Evolutionary conservation across 2,329 filamentous ascomycete genomes (phyloP), one percentile per base, ranked within the genome.

Genomic region (Fusarium solani-melongenae): DNA sequence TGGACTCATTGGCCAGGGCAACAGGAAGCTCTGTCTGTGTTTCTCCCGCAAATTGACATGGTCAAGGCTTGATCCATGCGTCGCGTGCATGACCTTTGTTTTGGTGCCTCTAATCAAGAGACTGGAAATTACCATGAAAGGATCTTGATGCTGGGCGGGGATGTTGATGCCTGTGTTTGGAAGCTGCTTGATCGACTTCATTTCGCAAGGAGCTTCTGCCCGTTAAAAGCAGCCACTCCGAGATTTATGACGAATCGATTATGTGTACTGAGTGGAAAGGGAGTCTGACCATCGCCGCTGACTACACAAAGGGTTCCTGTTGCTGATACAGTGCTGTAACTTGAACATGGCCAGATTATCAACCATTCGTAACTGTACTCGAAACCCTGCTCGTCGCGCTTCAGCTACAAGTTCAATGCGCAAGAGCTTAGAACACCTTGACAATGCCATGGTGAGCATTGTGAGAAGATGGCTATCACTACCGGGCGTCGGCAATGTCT

Each of bases 61-160:
- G 53, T 62, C 74, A 44, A 49, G 44, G 20, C 57, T 46, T 76
- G 76, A 74, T 77, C 76, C 71, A 77, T 75, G 76, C 76, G 69
- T 69, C 62, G 55, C 44, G 20, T 73, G 73, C 75, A 77, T 78
- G 76, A 75, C 61, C 66, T 73, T 55, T 74, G 64, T 64, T 71
- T 61, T 69, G 57, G 66, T 67, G 53, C 55, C 51, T 68, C 65
- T 39, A 33, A 53, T 66, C 62, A 75, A 69, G 64, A 64, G 33
- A 64, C 39, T 74, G 68, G 72, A 75, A 73, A 76, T 75, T 76
- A 61, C 68, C 46, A 66, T 60, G 64, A 49, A 69, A 60, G 62
- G 51, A 69, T 75, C 62, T 39, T 57, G 24, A 59, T 70, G 67
- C 69, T 44, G 55, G 64, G 39, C 51, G 49, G 14, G 44, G 22